Evolutionary conservation across 257 asterid species (phyloP).

Genomic region (Haberlea rhodopensis): DNA sequence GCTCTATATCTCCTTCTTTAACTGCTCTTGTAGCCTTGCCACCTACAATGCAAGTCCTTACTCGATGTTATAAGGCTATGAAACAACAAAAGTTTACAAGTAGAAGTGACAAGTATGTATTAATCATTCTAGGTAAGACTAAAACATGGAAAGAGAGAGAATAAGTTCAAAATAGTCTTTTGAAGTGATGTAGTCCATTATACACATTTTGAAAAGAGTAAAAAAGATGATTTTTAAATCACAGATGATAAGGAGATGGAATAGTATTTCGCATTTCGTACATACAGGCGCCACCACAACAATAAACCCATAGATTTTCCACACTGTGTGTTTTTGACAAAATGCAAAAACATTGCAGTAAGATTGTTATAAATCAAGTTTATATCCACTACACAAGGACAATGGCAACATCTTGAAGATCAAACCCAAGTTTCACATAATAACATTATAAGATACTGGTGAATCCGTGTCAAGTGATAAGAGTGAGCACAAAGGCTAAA

Average conservation of each 20-base stretch:
- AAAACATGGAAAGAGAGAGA: conserved; percentile 15
- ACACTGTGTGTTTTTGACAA: neutral
- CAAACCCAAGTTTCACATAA: neutral
- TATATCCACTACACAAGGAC: neutral
- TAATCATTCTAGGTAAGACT: conserved; percentile 2
- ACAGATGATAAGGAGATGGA: conserved; percentile 1
- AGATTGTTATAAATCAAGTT: neutral
- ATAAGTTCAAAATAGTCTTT: conserved; percentile 8
- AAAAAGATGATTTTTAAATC: neutral
- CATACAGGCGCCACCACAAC: neutral
- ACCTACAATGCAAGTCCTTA: conserved; percentile 48
- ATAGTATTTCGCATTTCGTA: neutral
- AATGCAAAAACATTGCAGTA: neutral
- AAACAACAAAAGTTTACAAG: conserved; percentile 14
- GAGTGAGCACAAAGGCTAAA: neutral
- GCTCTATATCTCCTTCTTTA: conserved; percentile 73
- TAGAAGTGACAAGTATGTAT: neutral
- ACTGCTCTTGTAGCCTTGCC: conserved; percentile 62
- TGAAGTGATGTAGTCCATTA: neutral
- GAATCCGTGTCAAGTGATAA: neutral
- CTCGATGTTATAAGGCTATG: conserved; percentile 20
- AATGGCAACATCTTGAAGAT: conserved; percentile 15
- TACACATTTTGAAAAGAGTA: neutral
- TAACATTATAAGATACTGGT: conserved; percentile 12
- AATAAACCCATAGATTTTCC: neutral